Conservation (phyloP, 192 early-diverging fungal species). For the Phlyctochytrium arcticum region DNA sequence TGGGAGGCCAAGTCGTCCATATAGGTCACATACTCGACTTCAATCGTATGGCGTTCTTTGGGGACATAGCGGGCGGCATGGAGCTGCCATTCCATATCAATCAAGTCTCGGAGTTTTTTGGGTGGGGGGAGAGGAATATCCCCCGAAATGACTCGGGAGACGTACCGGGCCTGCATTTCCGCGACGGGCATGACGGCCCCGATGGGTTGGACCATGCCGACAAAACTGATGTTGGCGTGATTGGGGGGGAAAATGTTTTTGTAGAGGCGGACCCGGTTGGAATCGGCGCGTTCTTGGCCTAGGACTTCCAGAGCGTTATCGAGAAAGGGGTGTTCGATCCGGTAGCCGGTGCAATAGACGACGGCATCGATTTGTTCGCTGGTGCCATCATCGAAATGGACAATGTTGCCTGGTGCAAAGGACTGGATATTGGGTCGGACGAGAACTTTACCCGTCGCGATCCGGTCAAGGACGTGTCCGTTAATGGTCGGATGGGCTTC, state of each 20-base stretch:
- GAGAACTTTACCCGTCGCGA: slow-evolving; percentile 47
- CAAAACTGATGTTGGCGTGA: slow-evolving; percentile 53
- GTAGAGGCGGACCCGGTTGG: slow-evolving; percentile 51
- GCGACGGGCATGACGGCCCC: slow-evolving; percentile 53
- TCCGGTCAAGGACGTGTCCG: slow-evolving; percentile 43
- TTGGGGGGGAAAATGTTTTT: slow-evolving; percentile 52
- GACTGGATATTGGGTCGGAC: slow-evolving; percentile 44
- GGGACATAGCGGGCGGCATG: slow-evolving; percentile 21
- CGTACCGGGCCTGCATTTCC: slow-evolving; percentile 54
- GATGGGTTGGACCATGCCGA: slow-evolving; percentile 50
- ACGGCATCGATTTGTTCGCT: slow-evolving; percentile 51
- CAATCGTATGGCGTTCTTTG: slow-evolving; percentile 49
- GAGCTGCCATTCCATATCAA: slow-evolving; percentile 17
- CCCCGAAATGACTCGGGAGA: slow-evolving; percentile 40
- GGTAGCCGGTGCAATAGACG: slow-evolving; percentile 63
- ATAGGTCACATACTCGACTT: slow-evolving; percentile 42
- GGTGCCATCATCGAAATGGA: slow-evolving; percentile 58
- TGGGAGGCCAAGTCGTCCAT: slow-evolving; percentile 41
- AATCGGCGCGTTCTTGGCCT: slow-evolving; percentile 29
- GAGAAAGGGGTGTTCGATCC: slow-evolving; percentile 48
- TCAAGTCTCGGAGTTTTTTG: slow-evolving; percentile 42
- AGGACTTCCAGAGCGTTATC: slow-evolving; percentile 35
- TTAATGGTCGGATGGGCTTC: slow-evolving; percentile 48
- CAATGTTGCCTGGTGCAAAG: slow-evolving; percentile 18
- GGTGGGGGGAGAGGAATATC: slow-evolving; percentile 33